Conservation (phyloP, 208 protist genomes). For the Leishmania amazonensis region DNA sequence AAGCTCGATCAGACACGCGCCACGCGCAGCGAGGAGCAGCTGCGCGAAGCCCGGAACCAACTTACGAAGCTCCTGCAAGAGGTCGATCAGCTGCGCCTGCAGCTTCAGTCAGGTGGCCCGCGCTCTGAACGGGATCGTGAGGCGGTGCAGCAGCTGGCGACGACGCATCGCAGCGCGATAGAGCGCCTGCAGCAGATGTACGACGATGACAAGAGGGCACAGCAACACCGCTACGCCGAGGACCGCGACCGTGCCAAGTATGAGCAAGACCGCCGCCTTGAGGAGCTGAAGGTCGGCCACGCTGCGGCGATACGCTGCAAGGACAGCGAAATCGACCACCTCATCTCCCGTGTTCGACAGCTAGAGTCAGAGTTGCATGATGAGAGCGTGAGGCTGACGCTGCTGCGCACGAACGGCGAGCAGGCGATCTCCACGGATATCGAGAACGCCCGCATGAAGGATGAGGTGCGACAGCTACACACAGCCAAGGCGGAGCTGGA, state of each 20-base stretch:
- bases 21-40: conserved; percentile 51
- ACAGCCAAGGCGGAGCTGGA: conserved; percentile 42
- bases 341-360: conserved; percentile 44
- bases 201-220: conserved; percentile 74
- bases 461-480: conserved; percentile 59
- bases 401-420: conserved; percentile 18
- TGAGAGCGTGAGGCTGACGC: conserved; percentile 38
- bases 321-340: conserved; percentile 41
- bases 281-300: conserved; percentile 53
- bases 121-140: conserved; percentile 30
- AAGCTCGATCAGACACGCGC: conserved; percentile 53
- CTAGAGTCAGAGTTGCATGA: conserved; percentile 60
- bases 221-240: conserved; percentile 52
- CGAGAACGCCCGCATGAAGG: conserved; percentile 46
- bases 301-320: conserved; percentile 47
- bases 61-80: conserved; percentile 49
- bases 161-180: conserved; percentile 54
- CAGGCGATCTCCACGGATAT: conserved; percentile 5
- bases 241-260: conserved; percentile 57
- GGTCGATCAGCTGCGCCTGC: conserved; percentile 55
- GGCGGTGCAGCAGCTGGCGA: conserved; percentile 39
- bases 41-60: conserved; percentile 61
- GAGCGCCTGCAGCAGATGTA: conserved; percentile 65
- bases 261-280: conserved; percentile 49
- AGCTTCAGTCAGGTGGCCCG: conserved; percentile 22